Evolutionary conservation across 2,329 filamentous ascomycete species (phyloP).

Genomic region (Cytospora piceicola): DNA sequence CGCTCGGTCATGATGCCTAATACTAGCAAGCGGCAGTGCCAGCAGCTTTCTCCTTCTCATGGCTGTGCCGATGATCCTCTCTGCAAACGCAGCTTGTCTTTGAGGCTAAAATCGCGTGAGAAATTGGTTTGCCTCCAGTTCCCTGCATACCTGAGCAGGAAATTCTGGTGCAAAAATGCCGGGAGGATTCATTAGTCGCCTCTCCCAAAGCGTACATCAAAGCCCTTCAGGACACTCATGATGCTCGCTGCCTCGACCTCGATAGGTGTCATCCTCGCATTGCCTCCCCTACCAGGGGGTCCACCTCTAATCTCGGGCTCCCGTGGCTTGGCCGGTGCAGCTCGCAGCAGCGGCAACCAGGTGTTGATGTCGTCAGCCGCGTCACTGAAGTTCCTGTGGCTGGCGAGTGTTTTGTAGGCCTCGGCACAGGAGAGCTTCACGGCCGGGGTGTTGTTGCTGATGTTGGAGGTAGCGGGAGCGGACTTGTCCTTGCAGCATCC

Average conservation of each 20-base stretch:
- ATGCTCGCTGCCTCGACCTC: conserved; percentile 84
- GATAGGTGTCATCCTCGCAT: conserved; percentile 56
- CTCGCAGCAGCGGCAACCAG: conserved; percentile 75
- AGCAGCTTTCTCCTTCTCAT: neutral
- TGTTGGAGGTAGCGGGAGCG: conserved; percentile 33
- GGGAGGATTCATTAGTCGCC: conserved; percentile 31
- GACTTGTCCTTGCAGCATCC: conserved; percentile 64
- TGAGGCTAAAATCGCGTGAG: neutral
- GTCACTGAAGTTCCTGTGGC: conserved; percentile 74
- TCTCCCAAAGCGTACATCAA: conserved; percentile 74
- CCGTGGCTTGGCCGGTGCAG: conserved; percentile 49
- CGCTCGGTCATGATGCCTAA: neutral
- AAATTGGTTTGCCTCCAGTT: neutral
- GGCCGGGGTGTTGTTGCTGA: conserved; percentile 23
- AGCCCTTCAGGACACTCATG: conserved; percentile 82
- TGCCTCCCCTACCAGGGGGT: conserved; percentile 35
- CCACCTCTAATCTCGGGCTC: conserved; percentile 36
- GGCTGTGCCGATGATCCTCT: neutral
- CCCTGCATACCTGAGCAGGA: neutral
- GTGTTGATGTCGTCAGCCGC: conserved; percentile 74
- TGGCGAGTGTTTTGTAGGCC: conserved; percentile 77
- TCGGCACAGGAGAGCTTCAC: conserved; percentile 68
- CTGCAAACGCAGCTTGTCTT: neutral
- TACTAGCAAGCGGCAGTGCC: neutral
- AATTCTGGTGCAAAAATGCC: neutral